Evolutionary conservation across 805 yeast genomes (phyloP), one percentile per base, ranked within the genome.

Genomic region (Candida lessepsii): DNA sequence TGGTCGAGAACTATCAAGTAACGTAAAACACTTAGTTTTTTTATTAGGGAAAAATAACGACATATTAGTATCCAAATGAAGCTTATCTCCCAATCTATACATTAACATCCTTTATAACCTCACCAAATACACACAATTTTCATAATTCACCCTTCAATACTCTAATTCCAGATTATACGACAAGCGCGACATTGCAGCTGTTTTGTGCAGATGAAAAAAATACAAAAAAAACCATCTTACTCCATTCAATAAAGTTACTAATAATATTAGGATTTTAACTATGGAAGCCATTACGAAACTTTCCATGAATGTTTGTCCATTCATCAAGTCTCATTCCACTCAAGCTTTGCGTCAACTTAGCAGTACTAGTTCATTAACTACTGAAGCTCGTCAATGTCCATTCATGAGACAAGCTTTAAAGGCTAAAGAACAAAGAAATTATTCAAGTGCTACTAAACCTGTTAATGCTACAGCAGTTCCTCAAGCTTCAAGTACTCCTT

Each of bases 281-380:
- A 89, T 89, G 97, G 97, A 89, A 59, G 62, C 86, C 18, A 61
- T 87, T 38, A 79, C 90, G 29, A 81, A 83, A 54, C 83, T 82
- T 46, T 85, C 96, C 16, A 73, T 83, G 67, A 75, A 71, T 49
- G 78, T 85, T 37, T 90, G 97, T 60, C 97, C 97, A 16, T 90
- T 86, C 61, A 79, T 90, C 54, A 77, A 78, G 56, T 61, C 80
- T 17, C 70, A 80, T 17, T 72, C 86, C 4, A 67, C 82, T 15
- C 67, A 77, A 37, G 72, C 82, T 11, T 68, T 87, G 57, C 79
- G 83, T 53, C 68, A 71, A 47, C 57, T 85, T 50, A 72, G 82
- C 38, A 58, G 60, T 15, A 50, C 58, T 41, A 57, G 74, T 23
- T 55, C 63, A 18, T 74, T 84, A 57, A 67, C 73, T 34, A 54